These are phyloP conservation scores for Spiraea crenata DNA, from an alignment of 331 rosid genomes.

Conservation along the genomic window DNA sequence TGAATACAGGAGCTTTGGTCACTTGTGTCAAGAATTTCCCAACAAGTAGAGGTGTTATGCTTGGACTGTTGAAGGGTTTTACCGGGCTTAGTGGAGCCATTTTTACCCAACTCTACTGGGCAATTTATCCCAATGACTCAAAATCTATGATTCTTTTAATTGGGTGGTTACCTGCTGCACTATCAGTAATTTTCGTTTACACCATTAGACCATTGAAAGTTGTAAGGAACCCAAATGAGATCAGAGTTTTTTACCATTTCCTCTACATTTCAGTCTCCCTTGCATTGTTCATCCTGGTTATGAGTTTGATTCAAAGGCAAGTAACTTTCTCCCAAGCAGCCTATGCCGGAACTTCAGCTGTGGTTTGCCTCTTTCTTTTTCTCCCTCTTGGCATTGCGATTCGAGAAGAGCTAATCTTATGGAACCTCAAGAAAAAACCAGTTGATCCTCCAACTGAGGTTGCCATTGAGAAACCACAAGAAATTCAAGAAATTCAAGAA, in stretches of 20 bases:
- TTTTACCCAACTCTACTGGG: constrained; percentile 13
- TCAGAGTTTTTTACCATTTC: constrained; percentile 12
- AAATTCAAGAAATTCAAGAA: background rate
- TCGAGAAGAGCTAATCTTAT: constrained; percentile 17
- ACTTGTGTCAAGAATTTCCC: constrained; percentile 24
- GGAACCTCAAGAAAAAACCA: constrained; percentile 10
- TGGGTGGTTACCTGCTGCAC: constrained; percentile 20
- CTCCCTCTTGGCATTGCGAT: constrained; percentile 18
- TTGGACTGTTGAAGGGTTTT: constrained; percentile 15
- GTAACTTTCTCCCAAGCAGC: constrained; percentile 1
- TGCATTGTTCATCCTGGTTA: constrained; percentile 14
- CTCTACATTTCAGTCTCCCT: constrained; percentile 14
- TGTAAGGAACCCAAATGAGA: constrained; percentile 2
- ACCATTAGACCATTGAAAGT: constrained; percentile 14
- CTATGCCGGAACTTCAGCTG: constrained; percentile 9
- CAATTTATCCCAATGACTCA: constrained; percentile 16
- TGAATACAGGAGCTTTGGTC: constrained; percentile 9
- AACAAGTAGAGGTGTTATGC: constrained; percentile 14
- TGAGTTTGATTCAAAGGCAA: background rate
- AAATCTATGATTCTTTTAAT: constrained; percentile 7
- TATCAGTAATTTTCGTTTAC: constrained; percentile 13
- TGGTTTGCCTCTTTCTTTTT: constrained; percentile 11
- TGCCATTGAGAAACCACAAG: background rate
- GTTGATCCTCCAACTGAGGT: background rate
- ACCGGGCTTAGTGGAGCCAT: constrained; percentile 20